Base-by-base conservation (phyloP, 805 yeast genomes). In the Sugiyamaella valdiviana region DNA sequence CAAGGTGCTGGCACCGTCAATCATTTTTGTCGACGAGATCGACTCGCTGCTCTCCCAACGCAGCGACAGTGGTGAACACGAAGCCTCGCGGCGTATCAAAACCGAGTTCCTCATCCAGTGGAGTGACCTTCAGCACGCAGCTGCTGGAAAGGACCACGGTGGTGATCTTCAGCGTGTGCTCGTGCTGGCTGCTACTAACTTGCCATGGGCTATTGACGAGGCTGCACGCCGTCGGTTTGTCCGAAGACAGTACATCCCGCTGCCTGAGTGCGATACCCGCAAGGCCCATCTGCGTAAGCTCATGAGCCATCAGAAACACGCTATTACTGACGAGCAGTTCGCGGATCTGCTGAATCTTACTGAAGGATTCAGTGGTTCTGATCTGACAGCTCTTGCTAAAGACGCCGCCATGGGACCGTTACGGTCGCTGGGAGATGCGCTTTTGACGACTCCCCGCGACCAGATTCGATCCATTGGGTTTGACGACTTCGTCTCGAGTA, bases 381-480 rank as follows among this genome's bases (percentile, higher is more conserved):
- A 91, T 66, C 76, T 91, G 39, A 89, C 97, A 0, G 90, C 96
- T 1, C 67, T 91, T 51, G 95, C 97, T 1, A 93, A 90, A 65
- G 97, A 91, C 64, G 95, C 96, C 2, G 97, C 99, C 1, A 90
- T 91, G 97, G 96, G 96, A 1, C 98, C 99, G 1, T 70, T 93
- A 35, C 74, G 99, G 54, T 83, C 88, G 37, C 69, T 91, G 20
- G 97, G 98, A 1, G 97, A 91, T 51, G 80, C 83, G 41, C 74
- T 91, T 48, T 71, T 91, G 54, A 68, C 73, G 38, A 76, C 80
- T 0, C 73, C 86, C 1, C 80, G 87, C 32, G 86, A 83, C 47
- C 80, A 79, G 51, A 89, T 91, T 48, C 71, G 98, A 46, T 82
- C 95, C 0, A 78, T 93, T 45, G 72, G 74, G 19, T 66, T 88